Percentiles rank a stretch among this genome's conserved stretches.
Evolutionary conservation across 208 protist species (phyloP).

Genomic region (Acanthamoeba sp.): DNA sequence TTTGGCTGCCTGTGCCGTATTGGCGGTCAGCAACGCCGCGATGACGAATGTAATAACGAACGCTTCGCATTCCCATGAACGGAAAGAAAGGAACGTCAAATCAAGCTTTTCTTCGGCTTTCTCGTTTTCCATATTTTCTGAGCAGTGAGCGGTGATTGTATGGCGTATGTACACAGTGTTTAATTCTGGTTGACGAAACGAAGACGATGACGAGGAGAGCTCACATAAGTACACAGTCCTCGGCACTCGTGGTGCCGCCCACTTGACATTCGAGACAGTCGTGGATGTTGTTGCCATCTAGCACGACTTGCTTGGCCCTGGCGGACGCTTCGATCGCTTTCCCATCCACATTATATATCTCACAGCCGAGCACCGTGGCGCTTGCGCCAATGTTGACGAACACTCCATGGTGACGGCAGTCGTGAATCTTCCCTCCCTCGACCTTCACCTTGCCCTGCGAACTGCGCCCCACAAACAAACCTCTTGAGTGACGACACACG

Average conservation of each 20-base stretch:
- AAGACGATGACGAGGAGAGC: neutral
- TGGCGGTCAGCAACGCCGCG: neutral
- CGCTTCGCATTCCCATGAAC: no score
- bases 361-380: neutral
- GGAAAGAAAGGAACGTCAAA: neutral
- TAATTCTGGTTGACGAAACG: no score
- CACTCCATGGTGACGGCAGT: slow-evolving; percentile 57
- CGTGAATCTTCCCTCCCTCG: neutral
- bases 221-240: neutral
- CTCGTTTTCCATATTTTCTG: neutral
- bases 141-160: no score
- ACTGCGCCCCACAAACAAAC: no score
- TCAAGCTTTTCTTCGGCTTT: neutral
- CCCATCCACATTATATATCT: neutral
- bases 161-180: no score
- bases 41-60: neutral
- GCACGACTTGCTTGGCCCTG: neutral
- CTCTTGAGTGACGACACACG: neutral
- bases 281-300: neutral
- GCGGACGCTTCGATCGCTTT: neutral
- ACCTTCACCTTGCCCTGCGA: neutral
- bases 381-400: neutral
- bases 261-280: neutral
- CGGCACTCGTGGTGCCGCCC: slow-evolving; percentile 39
- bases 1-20: neutral